phyloP scores from a whole-genome alignment of 257 asterid species.

The Marsdenia floribunda region DNA sequence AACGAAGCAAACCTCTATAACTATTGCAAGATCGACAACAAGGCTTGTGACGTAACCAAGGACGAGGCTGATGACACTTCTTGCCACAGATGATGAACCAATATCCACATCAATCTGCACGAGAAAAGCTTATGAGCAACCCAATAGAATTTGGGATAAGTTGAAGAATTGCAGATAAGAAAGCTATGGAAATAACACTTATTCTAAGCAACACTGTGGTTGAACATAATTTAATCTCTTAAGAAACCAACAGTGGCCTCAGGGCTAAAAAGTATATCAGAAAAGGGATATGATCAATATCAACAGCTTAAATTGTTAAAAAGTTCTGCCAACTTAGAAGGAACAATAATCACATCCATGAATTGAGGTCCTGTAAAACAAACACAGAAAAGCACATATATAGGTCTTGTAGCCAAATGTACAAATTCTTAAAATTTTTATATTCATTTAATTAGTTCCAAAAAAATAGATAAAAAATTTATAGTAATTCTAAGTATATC shows the following conservation, averaged over 20 bases:
- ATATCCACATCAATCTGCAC: constrained; percentile 97
- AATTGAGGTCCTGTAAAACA: too few species aligned
- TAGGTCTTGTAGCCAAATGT: not conserved
- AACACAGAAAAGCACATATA: too few species aligned
- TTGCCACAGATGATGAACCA: constrained; percentile 98
- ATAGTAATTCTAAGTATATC: not conserved
- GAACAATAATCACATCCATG: not conserved
- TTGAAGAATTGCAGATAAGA: not conserved
- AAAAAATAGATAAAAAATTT: too few species aligned
- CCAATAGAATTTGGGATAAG: not conserved
- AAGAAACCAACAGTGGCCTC: not conserved
- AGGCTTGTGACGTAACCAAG: constrained; percentile 89
- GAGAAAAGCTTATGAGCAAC: constrained; percentile 2
- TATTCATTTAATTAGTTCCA: not conserved
- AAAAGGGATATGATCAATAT: not conserved
- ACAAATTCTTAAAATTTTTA: too few species aligned
- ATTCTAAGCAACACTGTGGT: not conserved
- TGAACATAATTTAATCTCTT: not conserved
- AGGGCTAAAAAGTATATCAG: not conserved
- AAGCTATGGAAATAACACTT: not conserved
- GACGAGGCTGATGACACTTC: constrained; percentile 85
- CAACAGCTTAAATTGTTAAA: not conserved
- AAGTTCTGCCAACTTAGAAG: not conserved
- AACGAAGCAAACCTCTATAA: constrained; percentile 63
- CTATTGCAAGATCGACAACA: constrained; percentile 90